Percentiles rank a stretch among this genome's conserved stretches.
phyloP scores from a whole-genome alignment of 2,329 filamentous ascomycete species.

The Fusarium torreyae region DNA sequence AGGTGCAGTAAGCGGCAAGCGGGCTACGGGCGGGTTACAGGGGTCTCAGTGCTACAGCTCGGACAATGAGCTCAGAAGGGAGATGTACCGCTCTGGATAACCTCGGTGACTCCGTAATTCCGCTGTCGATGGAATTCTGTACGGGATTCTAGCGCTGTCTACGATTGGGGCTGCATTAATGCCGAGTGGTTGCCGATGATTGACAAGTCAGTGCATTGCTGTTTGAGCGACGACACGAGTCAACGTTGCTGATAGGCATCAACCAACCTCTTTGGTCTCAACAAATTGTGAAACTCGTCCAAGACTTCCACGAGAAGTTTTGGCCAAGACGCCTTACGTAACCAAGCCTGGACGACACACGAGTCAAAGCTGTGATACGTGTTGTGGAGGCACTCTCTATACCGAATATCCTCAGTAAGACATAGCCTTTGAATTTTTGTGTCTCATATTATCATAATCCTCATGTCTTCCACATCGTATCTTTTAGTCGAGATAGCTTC shows the following conservation, averaged over 20 bases:
- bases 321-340: too few relatives aligned
- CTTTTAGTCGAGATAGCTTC: background rate
- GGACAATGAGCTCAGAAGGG: slow-evolving; percentile 12
- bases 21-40: background rate
- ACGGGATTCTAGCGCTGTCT: slow-evolving; percentile 28
- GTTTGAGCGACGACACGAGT: background rate
- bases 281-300: too few relatives aligned
- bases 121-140: slow-evolving; percentile 21
- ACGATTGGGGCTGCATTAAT: slow-evolving; percentile 10
- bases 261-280: too few relatives aligned
- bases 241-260: background rate
- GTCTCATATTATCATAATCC: too few relatives aligned
- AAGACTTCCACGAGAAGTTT: too few relatives aligned
- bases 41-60: background rate
- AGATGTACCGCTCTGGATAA: background rate
- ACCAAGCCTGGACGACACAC: too few relatives aligned
- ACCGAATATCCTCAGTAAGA: background rate
- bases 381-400: too few relatives aligned
- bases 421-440: background rate
- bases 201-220: background rate
- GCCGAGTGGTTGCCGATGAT: slow-evolving; percentile 10
- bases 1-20: background rate
- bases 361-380: too few relatives aligned
- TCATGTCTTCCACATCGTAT: too few relatives aligned
- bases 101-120: slow-evolving; percentile 23